Conservation (phyloP, 2,329 filamentous ascomycete species). For the Lachnellula arida region DNA sequence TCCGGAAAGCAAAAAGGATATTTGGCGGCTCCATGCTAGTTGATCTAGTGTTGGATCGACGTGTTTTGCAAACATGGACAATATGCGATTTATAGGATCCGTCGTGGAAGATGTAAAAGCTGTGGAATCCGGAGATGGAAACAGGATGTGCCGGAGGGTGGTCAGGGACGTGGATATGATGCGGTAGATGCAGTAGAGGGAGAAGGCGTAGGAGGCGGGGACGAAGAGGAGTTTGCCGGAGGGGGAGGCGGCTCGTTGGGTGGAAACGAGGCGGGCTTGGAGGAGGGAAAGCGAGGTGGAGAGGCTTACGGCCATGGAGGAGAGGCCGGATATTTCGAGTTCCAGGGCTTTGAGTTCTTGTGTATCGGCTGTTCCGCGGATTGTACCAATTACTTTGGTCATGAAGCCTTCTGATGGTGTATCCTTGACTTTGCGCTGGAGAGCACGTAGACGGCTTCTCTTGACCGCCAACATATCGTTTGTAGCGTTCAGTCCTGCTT, state of each 20-base stretch:
- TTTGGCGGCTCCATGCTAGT: slow-evolving; percentile 76
- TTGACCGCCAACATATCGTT: slow-evolving; percentile 76
- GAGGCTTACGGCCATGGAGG: slow-evolving; percentile 72
- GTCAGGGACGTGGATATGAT: slow-evolving; percentile 68
- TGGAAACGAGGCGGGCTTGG: slow-evolving; percentile 56
- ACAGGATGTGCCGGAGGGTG: slow-evolving; percentile 52
- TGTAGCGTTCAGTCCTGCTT: slow-evolving; percentile 72
- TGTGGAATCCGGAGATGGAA: slow-evolving; percentile 37
- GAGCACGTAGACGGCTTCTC: slow-evolving; percentile 62
- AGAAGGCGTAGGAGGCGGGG: slow-evolving; percentile 63
- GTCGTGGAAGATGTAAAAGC: slow-evolving; percentile 52
- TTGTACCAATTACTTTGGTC: slow-evolving; percentile 66
- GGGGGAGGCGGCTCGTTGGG: slow-evolving; percentile 62
- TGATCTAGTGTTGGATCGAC: slow-evolving; percentile 82
- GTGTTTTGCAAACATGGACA: slow-evolving; percentile 75
- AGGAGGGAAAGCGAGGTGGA: slow-evolving; percentile 60
- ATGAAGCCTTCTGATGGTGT: slow-evolving; percentile 53
- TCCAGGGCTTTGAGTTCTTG: slow-evolving; percentile 58
- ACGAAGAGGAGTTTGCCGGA: slow-evolving; percentile 60
- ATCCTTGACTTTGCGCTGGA: slow-evolving; percentile 60
- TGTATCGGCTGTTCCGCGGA: slow-evolving; percentile 58
- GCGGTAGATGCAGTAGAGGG: slow-evolving; percentile 79
- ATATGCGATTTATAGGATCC: slow-evolving; percentile 79
- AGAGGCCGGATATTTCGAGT: slow-evolving; percentile 73
- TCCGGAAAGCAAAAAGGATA: slow-evolving; percentile 77